phyloP scores from a whole-genome alignment of 2,329 filamentous ascomycete genomes.

The Lasiodiplodia sp. region DNA sequence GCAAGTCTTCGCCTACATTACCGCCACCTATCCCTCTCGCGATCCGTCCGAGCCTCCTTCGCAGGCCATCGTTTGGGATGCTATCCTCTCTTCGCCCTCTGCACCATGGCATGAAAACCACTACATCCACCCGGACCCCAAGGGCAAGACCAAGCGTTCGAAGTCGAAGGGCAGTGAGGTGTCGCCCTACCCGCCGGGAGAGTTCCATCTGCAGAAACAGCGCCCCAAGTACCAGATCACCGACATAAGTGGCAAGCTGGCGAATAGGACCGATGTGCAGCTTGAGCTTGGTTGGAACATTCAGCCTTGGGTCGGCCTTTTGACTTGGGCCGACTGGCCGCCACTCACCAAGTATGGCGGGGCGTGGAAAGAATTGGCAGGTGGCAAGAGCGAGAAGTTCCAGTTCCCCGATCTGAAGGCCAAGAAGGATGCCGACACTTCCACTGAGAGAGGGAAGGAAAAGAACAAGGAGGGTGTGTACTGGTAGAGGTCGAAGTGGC shows the following conservation, averaged over 20 bases:
- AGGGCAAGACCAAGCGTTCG: slow-evolving; percentile 53
- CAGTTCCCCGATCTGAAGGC: slow-evolving; percentile 70
- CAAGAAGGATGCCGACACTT: slow-evolving; percentile 60
- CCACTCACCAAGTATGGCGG: slow-evolving; percentile 52
- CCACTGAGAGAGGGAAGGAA: slow-evolving; percentile 58
- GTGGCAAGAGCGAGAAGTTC: slow-evolving; percentile 71
- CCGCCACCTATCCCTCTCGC: slow-evolving; percentile 70
- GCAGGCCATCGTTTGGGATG: slow-evolving; percentile 92
- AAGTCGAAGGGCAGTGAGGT: slow-evolving; percentile 31
- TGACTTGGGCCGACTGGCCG: slow-evolving; percentile 73
- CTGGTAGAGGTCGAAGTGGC: slow-evolving; percentile 9
- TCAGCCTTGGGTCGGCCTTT: slow-evolving; percentile 90
- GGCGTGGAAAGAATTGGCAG: slow-evolving; percentile 70
- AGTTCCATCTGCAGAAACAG: slow-evolving; percentile 80
- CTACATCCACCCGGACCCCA: slow-evolving; percentile 62
- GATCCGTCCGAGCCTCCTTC: slow-evolving; percentile 51
- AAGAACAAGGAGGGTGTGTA: slow-evolving; percentile 45
- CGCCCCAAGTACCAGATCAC: slow-evolving; percentile 97
- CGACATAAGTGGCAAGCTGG: slow-evolving; percentile 81
- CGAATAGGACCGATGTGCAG: slow-evolving; percentile 74
- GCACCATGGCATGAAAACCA: slow-evolving; percentile 62
- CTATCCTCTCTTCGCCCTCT: slow-evolving; percentile 81
- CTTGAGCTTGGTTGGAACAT: slow-evolving; percentile 93
- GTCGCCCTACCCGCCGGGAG: slow-evolving; percentile 62
- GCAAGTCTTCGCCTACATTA: slow-evolving; percentile 95